phyloP scores from a whole-genome alignment of 768 basidiomycete species.

The Agaricus sinodeliciosus region DNA sequence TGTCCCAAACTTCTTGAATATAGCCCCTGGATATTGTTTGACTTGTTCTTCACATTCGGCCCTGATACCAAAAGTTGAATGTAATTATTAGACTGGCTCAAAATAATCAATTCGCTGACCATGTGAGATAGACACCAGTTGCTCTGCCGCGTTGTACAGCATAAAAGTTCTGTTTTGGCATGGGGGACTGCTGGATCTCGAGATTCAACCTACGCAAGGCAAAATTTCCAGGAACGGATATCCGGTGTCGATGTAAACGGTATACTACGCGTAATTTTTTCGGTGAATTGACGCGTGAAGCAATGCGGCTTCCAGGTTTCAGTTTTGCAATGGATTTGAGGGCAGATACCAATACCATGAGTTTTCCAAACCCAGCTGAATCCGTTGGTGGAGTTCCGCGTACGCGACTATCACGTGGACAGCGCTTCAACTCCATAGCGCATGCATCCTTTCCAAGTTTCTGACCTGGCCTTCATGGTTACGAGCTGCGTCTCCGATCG shows the following conservation, averaged over 20 bases:
- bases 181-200: constrained; percentile 14
- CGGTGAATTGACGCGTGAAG: neutral
- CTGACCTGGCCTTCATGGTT: too few species aligned
- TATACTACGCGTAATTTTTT: neutral
- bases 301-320: neutral
- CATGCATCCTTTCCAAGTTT: too few species aligned
- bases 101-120: constrained; percentile 36
- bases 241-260: neutral
- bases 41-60: constrained; percentile 64
- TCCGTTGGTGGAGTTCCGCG: too few species aligned
- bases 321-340: neutral
- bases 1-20: constrained; percentile 61
- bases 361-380: too few species aligned
- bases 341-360: too few species aligned
- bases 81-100: neutral
- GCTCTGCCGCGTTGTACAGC: constrained; percentile 61
- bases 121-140: constrained; percentile 64
- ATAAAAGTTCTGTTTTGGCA: constrained; percentile 50
- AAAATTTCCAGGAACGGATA: neutral
- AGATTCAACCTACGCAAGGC: neutral
- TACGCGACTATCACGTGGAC: too few species aligned
- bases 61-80: constrained; percentile 36
- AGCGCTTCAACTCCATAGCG: too few species aligned
- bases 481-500: too few species aligned
- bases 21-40: constrained; percentile 54